Conservation (phyloP, 495 filamentous ascomycete species). For the Mycothermus thermophilus region DNA sequence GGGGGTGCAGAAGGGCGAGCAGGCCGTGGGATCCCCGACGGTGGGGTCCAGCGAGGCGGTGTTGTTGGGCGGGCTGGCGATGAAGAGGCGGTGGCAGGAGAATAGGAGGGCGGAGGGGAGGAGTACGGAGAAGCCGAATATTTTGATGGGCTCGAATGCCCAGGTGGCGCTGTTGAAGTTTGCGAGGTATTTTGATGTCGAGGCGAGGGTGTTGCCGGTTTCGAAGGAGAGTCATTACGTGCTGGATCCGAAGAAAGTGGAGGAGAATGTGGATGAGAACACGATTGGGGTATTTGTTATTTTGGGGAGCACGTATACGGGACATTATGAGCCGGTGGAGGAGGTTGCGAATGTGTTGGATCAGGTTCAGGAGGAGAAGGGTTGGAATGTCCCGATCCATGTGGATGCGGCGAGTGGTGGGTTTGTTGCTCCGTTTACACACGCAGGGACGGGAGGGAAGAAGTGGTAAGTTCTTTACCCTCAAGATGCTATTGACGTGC, state of each 20-base stretch:
- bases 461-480: constrained; percentile 38
- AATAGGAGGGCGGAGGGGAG: constrained; percentile 45
- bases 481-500: no score
- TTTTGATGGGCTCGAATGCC: constrained; percentile 66
- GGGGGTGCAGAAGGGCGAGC: constrained; percentile 50
- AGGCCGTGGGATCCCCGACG: constrained; percentile 57
- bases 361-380: constrained; percentile 48
- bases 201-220: constrained; percentile 56
- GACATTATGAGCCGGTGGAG: constrained; percentile 64
- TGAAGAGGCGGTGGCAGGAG: constrained; percentile 70
- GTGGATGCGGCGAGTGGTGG: constrained; percentile 62
- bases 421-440: constrained; percentile 60
- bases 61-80: constrained; percentile 60
- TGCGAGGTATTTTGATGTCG: constrained; percentile 66
- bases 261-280: constrained; percentile 59
- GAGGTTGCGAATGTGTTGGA: constrained; percentile 53
- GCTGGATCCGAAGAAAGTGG: constrained; percentile 49
- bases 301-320: constrained; percentile 60
- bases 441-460: constrained; percentile 42
- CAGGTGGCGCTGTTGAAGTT: constrained; percentile 66
- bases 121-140: constrained; percentile 51
- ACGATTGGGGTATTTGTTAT: constrained; percentile 70
- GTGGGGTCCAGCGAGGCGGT: constrained; percentile 64
- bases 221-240: constrained; percentile 46
- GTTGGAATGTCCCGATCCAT: constrained; percentile 57